Conservation (phyloP, 2,329 filamentous ascomycete species). For the Metarhizium anisopliae region DNA sequence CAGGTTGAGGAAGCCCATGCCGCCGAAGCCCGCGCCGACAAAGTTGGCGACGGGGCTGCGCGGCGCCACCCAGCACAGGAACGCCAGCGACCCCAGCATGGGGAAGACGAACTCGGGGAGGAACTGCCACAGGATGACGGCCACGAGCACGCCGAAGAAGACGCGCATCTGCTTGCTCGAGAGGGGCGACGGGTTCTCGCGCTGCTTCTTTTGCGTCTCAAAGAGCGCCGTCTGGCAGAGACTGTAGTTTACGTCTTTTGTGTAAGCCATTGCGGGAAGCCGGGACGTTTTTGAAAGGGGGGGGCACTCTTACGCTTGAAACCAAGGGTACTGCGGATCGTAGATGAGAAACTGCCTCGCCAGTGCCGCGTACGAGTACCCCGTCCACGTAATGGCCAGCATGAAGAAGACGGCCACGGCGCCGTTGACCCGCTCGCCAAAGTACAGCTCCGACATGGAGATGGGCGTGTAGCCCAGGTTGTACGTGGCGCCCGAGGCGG, state of each 20-base stretch:
- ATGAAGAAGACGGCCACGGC: slow-evolving; percentile 51
- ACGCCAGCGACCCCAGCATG: slow-evolving; percentile 49
- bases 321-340: slow-evolving; percentile 37
- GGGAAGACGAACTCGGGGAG: slow-evolving; percentile 52
- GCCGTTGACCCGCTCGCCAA: slow-evolving; percentile 40
- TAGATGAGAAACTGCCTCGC: slow-evolving; percentile 48
- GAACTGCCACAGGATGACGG: slow-evolving; percentile 51
- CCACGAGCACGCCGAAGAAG: slow-evolving; percentile 45
- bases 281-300: no score
- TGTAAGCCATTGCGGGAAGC: no score
- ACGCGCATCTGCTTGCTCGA: slow-evolving; percentile 46
- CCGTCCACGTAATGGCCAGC: slow-evolving; percentile 46
- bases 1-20: slow-evolving; percentile 53
- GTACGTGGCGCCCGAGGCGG: slow-evolving; percentile 42
- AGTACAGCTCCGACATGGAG: slow-evolving; percentile 47
- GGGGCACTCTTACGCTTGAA: slow-evolving; percentile 30
- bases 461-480: slow-evolving; percentile 43
- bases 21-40: slow-evolving; percentile 50
- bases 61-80: slow-evolving; percentile 56
- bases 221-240: slow-evolving; percentile 48
- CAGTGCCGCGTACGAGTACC: slow-evolving; percentile 50
- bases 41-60: slow-evolving; percentile 50
- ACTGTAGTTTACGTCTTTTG: slow-evolving; percentile 7
- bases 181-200: slow-evolving; percentile 36
- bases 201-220: slow-evolving; percentile 45